Percentiles rank a stretch among this genome's conserved stretches.
These are phyloP conservation scores for Tilletia setariae DNA, from an alignment of 1,284 basidiomycete species.

Conservation along the genomic window DNA sequence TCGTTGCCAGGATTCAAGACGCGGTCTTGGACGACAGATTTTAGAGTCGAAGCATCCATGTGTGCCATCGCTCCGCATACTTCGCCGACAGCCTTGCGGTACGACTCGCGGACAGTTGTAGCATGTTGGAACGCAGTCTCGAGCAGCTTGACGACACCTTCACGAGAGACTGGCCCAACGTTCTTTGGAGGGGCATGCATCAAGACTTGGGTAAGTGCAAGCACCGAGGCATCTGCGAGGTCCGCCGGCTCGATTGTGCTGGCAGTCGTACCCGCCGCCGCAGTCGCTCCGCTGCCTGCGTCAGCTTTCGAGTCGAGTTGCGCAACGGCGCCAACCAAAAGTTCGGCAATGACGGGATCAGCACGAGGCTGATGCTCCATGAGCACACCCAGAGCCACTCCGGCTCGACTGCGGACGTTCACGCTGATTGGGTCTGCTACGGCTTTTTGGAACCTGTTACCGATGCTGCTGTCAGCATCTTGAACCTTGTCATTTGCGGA, in stretches of 20 bases:
- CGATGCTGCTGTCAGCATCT: not conserved
- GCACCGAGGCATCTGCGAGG: slow-evolving; percentile 66
- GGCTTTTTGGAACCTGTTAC: slow-evolving; percentile 75
- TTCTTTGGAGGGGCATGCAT: slow-evolving; percentile 67
- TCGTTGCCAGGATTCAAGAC: not conserved
- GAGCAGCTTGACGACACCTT: not conserved
- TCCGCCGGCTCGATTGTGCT: slow-evolving; percentile 26
- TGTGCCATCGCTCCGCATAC: not conserved
- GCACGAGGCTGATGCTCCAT: slow-evolving; percentile 67
- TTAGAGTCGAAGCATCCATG: not conserved
- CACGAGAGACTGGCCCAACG: slow-evolving; percentile 53
- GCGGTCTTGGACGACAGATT: not conserved
- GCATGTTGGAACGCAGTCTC: not conserved
- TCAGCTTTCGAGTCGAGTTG: slow-evolving; percentile 62
- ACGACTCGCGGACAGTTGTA: not conserved
- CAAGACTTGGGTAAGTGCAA: slow-evolving; percentile 75
- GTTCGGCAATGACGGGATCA: slow-evolving; percentile 75
- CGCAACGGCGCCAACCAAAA: slow-evolving; percentile 60
- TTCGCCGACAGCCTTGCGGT: not conserved
- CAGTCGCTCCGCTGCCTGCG: slow-evolving; percentile 1
- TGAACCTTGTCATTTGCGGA: not conserved
- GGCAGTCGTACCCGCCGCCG: slow-evolving; percentile 25
- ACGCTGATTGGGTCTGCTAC: slow-evolving; percentile 74
- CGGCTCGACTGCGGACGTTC: slow-evolving; percentile 77
- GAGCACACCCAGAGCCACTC: slow-evolving; percentile 78